phyloP scores from a whole-genome alignment of 768 basidiomycete species.

The Xanthoconium purpureum region DNA sequence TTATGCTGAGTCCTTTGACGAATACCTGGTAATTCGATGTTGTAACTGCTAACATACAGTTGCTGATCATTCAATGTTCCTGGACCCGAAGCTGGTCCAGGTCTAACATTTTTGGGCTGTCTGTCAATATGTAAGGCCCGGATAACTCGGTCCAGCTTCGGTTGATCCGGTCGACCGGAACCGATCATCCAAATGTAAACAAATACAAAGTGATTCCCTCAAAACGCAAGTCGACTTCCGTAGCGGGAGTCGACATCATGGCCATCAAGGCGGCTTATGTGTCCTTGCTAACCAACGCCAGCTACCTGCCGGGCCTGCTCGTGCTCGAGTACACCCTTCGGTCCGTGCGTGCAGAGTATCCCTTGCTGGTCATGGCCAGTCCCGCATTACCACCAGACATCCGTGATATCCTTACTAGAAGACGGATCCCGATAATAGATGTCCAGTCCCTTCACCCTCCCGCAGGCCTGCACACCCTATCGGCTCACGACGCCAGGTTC shows the following conservation, averaged over 20 bases:
- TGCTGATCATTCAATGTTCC: no score
- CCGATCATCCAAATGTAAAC: no score
- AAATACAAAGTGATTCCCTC: no score
- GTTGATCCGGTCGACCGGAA: no score
- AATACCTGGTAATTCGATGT: no score
- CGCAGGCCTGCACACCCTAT: constrained; percentile 36
- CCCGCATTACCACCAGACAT: constrained; percentile 50
- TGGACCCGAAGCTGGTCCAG: no score
- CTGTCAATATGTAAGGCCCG: no score
- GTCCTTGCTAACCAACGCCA: constrained; percentile 70
- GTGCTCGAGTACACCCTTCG: constrained; percentile 52
- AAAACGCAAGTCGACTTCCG: no score
- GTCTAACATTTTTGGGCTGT: no score
- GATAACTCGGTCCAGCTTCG: no score
- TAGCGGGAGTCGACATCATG: constrained; percentile 21
- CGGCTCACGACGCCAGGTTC: constrained; percentile 46
- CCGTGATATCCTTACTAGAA: constrained; percentile 47
- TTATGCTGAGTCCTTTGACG: not conserved
- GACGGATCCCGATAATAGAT: constrained; percentile 54
- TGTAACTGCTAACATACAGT: no score
- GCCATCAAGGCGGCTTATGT: constrained; percentile 56
- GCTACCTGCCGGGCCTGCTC: constrained; percentile 56
- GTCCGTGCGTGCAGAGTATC: constrained; percentile 58
- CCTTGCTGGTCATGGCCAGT: constrained; percentile 79
- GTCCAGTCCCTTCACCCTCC: constrained; percentile 57